Evolutionary conservation across 192 early-diverging fungal species (phyloP).

Genomic region (Linnemannia schmuckeri): DNA sequence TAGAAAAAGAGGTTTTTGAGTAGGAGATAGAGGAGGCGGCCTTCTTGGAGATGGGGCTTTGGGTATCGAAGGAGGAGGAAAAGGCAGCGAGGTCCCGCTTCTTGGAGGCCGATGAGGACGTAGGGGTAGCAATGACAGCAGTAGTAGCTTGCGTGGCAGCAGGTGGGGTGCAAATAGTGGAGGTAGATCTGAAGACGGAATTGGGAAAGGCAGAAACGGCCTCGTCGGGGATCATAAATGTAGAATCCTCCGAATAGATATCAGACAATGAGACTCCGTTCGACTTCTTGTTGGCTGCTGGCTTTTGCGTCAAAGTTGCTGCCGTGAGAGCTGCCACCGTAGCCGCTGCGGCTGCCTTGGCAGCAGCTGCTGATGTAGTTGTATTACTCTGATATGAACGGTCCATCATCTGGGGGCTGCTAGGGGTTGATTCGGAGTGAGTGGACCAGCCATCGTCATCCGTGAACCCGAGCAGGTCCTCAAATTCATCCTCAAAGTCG

Average conservation of each 20-base stretch:
- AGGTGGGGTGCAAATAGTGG: no score
- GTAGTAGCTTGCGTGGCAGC: neutral
- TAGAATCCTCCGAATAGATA: constrained; percentile 53
- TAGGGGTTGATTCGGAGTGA: constrained; percentile 41
- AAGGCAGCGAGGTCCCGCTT: constrained; percentile 41
- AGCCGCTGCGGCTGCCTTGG: constrained; percentile 7
- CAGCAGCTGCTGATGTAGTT: neutral
- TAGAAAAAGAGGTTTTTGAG: constrained; percentile 18
- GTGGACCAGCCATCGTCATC: constrained; percentile 59
- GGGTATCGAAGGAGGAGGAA: constrained; percentile 44
- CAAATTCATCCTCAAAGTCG: constrained; percentile 40
- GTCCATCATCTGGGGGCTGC: constrained; percentile 38
- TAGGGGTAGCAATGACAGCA: neutral
- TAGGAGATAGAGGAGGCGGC: neutral
- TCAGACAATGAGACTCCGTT: constrained; percentile 56
- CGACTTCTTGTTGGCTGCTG: constrained; percentile 30
- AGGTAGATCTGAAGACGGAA: constrained; percentile 28
- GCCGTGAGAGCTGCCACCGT: neutral
- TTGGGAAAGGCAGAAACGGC: constrained; percentile 47
- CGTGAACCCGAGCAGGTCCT: constrained; percentile 24
- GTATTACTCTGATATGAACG: no score
- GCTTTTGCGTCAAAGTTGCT: neutral
- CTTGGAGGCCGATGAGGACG: constrained; percentile 9
- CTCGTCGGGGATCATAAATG: constrained; percentile 38
- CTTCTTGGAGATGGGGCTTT: constrained; percentile 48